Evolutionary conservation across 1,284 basidiomycete species (phyloP).

Genomic region (Ganoderma multipileum): DNA sequence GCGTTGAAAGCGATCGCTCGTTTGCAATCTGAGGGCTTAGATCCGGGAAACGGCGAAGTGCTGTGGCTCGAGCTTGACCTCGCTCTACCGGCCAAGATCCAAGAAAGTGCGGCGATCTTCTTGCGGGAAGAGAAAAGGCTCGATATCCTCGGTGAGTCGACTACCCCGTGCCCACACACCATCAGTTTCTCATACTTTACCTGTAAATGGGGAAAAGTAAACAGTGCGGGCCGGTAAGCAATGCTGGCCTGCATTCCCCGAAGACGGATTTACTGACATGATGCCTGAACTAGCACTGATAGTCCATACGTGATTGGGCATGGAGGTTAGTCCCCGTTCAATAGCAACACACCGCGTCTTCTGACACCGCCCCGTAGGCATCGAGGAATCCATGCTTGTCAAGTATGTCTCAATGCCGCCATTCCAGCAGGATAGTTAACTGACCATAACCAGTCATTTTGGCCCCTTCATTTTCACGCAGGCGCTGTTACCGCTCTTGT

Average conservation of each 20-base stretch:
- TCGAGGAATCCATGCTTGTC: background rate
- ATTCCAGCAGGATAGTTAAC: background rate
- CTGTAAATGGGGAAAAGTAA: background rate
- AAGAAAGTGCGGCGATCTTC: conserved; percentile 53
- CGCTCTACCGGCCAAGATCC: conserved; percentile 48
- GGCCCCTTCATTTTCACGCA: background rate
- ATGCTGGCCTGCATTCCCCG: background rate
- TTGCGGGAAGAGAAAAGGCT: conserved; percentile 53
- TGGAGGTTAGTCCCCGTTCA: background rate
- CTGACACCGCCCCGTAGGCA: background rate
- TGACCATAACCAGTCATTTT: background rate
- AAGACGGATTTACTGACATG: background rate
- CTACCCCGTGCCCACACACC: background rate
- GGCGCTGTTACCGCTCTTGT: background rate
- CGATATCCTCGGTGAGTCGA: conserved; percentile 55
- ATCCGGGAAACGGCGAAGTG: conserved; percentile 45
- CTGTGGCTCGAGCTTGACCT: conserved; percentile 56
- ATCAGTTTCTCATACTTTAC: background rate
- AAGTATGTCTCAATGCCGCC: background rate
- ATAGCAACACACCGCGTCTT: background rate
- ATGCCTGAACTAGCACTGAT: background rate
- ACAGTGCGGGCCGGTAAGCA: conserved; percentile 43
- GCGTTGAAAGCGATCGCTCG: conserved; percentile 48
- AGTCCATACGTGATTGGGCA: background rate
- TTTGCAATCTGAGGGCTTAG: conserved; percentile 43